Percentiles rank a stretch among this genome's conserved stretches.
Conservation (phyloP, 257 asterid genomes). For the Fraxinus americana region DNA sequence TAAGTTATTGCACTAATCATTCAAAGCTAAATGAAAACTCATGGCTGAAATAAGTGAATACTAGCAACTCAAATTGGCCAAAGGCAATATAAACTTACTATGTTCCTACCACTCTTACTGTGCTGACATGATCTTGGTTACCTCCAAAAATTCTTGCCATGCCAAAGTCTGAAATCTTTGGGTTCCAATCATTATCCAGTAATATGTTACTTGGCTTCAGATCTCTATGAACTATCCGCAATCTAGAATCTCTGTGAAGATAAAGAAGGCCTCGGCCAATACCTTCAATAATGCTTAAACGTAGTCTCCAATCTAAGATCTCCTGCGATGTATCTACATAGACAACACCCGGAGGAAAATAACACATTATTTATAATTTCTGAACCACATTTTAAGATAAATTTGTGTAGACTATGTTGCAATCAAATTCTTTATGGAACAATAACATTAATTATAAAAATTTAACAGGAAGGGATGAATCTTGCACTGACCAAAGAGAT, state of each 20-base stretch:
- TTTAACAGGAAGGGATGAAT: not conserved
- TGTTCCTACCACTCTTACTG: slow-evolving; percentile 65
- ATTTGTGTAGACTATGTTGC: not conserved
- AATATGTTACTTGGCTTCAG: slow-evolving; percentile 59
- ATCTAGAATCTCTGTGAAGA: slow-evolving; percentile 69
- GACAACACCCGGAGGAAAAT: not conserved
- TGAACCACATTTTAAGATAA: not conserved
- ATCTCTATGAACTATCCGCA: slow-evolving; percentile 64
- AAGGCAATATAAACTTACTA: slow-evolving; percentile 45
- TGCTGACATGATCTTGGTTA: slow-evolving; percentile 59
- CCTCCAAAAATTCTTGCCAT: slow-evolving; percentile 57
- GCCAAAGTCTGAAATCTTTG: slow-evolving; percentile 74
- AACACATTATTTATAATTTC: not conserved
- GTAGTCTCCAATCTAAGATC: slow-evolving; percentile 50
- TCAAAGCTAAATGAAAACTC: not conserved
- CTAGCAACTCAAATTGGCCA: not conserved
- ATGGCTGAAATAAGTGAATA: not conserved
- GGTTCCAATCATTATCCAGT: slow-evolving; percentile 51
- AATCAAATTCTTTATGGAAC: not conserved
- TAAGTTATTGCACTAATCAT: not conserved
- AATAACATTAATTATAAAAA: not conserved
- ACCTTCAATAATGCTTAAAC: slow-evolving; percentile 53
- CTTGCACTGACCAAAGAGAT: slow-evolving; percentile 46
- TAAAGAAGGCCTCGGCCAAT: slow-evolving; percentile 67
- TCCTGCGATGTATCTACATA: slow-evolving; percentile 32